Conservation (phyloP, 2,329 filamentous ascomycete genomes). For the Aspergillus hiratsukae region DNA sequence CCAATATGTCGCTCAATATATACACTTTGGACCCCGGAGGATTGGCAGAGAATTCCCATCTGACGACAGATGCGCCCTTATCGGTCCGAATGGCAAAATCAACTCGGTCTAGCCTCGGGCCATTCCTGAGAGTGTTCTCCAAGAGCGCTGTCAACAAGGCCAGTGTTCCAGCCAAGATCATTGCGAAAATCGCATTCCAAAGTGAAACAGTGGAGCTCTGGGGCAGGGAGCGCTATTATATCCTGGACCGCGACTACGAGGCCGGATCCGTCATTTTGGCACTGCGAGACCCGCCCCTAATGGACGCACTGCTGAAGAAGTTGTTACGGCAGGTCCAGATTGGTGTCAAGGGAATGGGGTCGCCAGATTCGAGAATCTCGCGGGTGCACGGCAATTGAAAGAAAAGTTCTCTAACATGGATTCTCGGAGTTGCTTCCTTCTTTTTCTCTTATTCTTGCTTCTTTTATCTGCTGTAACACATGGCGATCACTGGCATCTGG, state of each 20-base stretch:
- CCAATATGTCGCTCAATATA: constrained; percentile 33
- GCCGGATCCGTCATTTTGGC: constrained; percentile 31
- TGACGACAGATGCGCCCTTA: constrained; percentile 21
- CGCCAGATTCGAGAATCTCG: constrained; percentile 24
- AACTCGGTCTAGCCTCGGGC: constrained; percentile 30
- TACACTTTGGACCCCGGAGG: constrained; percentile 33
- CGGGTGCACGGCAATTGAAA: constrained; percentile 10
- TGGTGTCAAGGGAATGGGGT: constrained; percentile 24
- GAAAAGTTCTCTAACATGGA: neutral
- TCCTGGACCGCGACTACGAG: constrained; percentile 31
- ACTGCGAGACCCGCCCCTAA: constrained; percentile 24
- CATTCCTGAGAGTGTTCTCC: constrained; percentile 31
- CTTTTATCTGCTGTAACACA: neutral
- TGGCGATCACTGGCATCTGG: neutral
- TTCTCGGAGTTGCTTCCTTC: neutral
- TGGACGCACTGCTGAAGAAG: constrained; percentile 26
- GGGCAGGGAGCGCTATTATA: constrained; percentile 31
- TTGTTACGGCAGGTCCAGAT: constrained; percentile 28
- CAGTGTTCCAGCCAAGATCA: constrained; percentile 31
- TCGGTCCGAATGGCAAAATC: constrained; percentile 29
- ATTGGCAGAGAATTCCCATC: constrained; percentile 23
- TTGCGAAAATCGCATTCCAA: constrained; percentile 33
- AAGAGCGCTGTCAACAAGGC: constrained; percentile 33
- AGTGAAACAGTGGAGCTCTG: constrained; percentile 24
- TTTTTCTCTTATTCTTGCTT: constrained; percentile 2